Base-by-base conservation (phyloP, 139 green algal genomes). In the Haematococcus lacustris region DNA sequence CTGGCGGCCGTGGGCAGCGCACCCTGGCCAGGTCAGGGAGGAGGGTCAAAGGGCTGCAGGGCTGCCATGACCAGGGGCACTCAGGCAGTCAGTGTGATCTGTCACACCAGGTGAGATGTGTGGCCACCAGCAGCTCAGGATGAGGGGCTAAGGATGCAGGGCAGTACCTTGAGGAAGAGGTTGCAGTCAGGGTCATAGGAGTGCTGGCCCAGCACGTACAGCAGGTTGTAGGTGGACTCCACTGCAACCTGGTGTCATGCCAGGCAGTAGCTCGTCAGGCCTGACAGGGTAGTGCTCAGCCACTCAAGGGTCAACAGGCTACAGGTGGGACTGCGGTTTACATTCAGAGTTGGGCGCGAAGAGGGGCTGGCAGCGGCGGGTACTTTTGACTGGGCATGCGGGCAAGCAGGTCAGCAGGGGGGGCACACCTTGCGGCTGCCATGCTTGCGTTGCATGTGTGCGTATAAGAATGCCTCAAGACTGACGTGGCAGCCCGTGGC, bases 141-240 rank as follows among this genome's bases (percentile, higher is more conserved):
- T 9, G 21, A 64, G 25, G 30, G 4, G 61, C 23, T 67, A 40
- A n/a, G 61, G n/a, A n/a, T 17, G 61, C 61, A 33, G 4, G 26
- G 3, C 32, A 63, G 1, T 51, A 73, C 75, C 68, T 76, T 75
- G 50, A 80, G 62, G 71, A 85, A 82, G 21, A 85, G 73, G 73
- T 78, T 74, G 80, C 80, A 85, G 80, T 85, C 80, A 2, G 80
- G 69, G 57, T 85, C 80, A 39, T 85, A 85, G 41, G 62, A 70
- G 73, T 85, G 80, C 76, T 85, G 76, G 40, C 70, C 70, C 66
- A 85, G 76, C 30, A 40, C 72, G 76, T 82, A 85, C 6, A 85
- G 37, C 17, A 85, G 65, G 73, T 85, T 85, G 80, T 85, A 85
- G 17, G 80, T 69, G 2, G 76, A 68, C 68, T 79, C 74, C n/a